Conservation (phyloP, 202 grass and related monocot species). For the Zoysia matrella region DNA sequence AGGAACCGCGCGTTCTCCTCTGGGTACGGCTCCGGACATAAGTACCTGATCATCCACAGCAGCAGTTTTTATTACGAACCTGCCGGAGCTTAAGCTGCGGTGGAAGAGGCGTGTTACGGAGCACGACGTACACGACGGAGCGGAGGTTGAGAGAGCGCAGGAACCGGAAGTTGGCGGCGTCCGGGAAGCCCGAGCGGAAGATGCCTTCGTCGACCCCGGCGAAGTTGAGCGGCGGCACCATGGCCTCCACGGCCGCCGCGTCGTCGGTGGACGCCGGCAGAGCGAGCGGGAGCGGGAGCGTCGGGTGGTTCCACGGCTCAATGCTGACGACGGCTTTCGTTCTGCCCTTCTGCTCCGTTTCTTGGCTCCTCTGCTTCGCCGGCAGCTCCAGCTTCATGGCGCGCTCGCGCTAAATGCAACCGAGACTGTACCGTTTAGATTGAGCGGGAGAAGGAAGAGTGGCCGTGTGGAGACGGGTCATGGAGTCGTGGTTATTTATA, state of each 20-base stretch:
- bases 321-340: not conserved
- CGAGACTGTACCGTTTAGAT: not conserved
- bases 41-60: slow-evolving; percentile 58
- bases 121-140: slow-evolving; percentile 50
- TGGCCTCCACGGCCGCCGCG: not conserved
- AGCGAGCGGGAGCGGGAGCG: not conserved
- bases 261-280: not conserved
- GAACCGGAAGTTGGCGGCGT: slow-evolving; percentile 59
- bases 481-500: slow-evolving; percentile 36
- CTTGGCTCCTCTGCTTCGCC: slow-evolving; percentile 46
- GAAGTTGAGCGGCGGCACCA: slow-evolving; percentile 72
- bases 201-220: slow-evolving; percentile 71
- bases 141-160: slow-evolving; percentile 52
- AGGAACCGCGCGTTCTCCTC: slow-evolving; percentile 73
- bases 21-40: slow-evolving; percentile 93
- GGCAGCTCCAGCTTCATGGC: slow-evolving; percentile 46
- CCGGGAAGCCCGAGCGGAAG: slow-evolving; percentile 73
- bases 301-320: slow-evolving; percentile 7
- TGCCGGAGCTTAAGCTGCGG: not conserved
- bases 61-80: not conserved
- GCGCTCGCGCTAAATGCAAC: not conserved
- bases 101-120: not conserved
- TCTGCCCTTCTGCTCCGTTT: slow-evolving; percentile 19
- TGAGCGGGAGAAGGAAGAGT: not conserved
- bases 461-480: not conserved